These are phyloP conservation scores for Phytophthora crassamura DNA, from an alignment of 352 stramenopile genomes.

Conservation along the genomic window DNA sequence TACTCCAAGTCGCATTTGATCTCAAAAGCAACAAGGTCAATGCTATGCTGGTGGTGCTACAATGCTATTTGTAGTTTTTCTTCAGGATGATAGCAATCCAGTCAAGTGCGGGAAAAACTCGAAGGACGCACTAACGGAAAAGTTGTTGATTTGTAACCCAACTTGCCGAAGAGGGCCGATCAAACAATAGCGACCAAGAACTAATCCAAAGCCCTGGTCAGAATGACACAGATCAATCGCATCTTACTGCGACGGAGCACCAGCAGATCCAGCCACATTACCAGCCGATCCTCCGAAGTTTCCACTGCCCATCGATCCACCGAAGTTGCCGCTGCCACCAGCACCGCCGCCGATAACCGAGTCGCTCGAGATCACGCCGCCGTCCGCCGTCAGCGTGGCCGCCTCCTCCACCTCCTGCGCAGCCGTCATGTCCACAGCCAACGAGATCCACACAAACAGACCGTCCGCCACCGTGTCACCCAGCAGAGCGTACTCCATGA, in stretches of 20 bases:
- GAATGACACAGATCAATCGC: no score
- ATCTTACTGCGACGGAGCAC: slow-evolving; percentile 4
- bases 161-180: no score
- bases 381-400: slow-evolving; percentile 11
- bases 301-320: slow-evolving; percentile 1
- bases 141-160: no score
- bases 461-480: slow-evolving; percentile 27
- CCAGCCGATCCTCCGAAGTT: slow-evolving; percentile 15
- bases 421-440: slow-evolving; percentile 24
- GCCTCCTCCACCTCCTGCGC: slow-evolving; percentile 14
- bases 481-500: slow-evolving; percentile 30
- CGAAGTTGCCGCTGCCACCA: slow-evolving; percentile 7
- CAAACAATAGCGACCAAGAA: no score
- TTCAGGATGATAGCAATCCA: no score
- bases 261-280: slow-evolving; percentile 1
- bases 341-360: neutral
- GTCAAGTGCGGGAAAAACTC: no score
- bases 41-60: no score
- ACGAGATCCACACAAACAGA: slow-evolving; percentile 31
- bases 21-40: no score
- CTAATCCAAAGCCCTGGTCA: no score
- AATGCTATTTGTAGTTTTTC: no score
- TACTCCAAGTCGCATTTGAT: no score
- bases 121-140: no score
- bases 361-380: slow-evolving; percentile 13